Percentiles rank a stretch among this genome's conserved stretches.
These are phyloP conservation scores for Shiraia sp. DNA, from an alignment of 2,329 filamentous ascomycete species.

Conservation along the genomic window DNA sequence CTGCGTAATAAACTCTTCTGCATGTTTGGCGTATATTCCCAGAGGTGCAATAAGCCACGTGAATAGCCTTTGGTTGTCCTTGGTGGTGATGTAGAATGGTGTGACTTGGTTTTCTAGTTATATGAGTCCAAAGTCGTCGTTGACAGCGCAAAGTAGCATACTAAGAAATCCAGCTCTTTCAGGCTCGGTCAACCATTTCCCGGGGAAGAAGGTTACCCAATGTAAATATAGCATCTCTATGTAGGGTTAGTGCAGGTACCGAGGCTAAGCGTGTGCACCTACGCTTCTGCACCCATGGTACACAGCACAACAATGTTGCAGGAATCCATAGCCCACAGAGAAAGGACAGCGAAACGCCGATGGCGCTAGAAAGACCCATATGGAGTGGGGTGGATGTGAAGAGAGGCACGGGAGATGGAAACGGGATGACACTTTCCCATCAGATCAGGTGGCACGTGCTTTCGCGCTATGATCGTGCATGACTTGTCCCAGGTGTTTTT, in stretches of 20 bases:
- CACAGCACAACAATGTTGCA: slow-evolving; percentile 37
- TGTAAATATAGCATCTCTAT: slow-evolving; percentile 43
- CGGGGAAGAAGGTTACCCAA: slow-evolving; percentile 40
- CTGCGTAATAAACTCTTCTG: slow-evolving; percentile 64
- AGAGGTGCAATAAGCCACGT: slow-evolving; percentile 91
- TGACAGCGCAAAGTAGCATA: slow-evolving; percentile 15
- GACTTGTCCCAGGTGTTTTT: too few relatives aligned
- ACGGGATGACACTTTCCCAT: not conserved
- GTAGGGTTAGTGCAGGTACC: not conserved
- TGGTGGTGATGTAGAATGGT: slow-evolving; percentile 74
- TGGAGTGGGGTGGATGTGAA: slow-evolving; percentile 5
- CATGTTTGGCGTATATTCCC: slow-evolving; percentile 71
- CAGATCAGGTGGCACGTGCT: slow-evolving; percentile 1
- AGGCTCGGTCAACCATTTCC: slow-evolving; percentile 41
- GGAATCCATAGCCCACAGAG: slow-evolving; percentile 42
- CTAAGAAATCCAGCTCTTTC: slow-evolving; percentile 44
- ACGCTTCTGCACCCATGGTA: slow-evolving; percentile 44
- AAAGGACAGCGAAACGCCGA: slow-evolving; percentile 29
- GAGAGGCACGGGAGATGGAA: not conserved
- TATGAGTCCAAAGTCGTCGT: slow-evolving; percentile 15
- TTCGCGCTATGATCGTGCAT: not conserved
- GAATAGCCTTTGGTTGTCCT: slow-evolving; percentile 77
- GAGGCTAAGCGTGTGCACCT: slow-evolving; percentile 12
- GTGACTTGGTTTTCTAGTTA: slow-evolving; percentile 77
- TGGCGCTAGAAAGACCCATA: slow-evolving; percentile 25